Conservation (phyloP, 352 stramenopile genomes). For the Phytophthora ramorum region DNA sequence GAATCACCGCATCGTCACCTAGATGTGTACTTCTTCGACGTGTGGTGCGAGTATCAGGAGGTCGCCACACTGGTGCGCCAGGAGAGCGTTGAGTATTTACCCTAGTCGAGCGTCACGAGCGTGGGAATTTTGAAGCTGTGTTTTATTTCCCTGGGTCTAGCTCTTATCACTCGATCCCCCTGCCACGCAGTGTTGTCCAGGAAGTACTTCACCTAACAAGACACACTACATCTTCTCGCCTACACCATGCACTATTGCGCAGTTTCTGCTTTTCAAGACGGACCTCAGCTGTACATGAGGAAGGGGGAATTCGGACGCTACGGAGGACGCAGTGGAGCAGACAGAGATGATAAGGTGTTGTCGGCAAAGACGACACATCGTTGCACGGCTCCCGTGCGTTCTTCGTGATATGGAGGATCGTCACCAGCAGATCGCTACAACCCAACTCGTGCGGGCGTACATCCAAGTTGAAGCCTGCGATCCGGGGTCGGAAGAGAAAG, state of each 20-base stretch:
- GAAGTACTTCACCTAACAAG: constrained; percentile 30
- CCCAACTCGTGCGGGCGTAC: constrained; percentile 50
- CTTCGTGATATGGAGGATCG: constrained; percentile 47
- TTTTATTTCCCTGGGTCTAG: constrained; percentile 35
- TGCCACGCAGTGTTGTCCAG: constrained; percentile 18
- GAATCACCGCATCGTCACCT: constrained; percentile 21
- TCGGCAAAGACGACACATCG: constrained; percentile 30
- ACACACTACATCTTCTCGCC: constrained; percentile 15
- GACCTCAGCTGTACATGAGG: neutral
- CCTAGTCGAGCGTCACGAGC: constrained; percentile 24
- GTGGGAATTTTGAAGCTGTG: constrained; percentile 23
- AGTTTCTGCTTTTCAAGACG: constrained; percentile 19
- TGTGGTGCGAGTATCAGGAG: constrained; percentile 15
- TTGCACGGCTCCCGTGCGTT: constrained; percentile 52
- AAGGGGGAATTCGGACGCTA: neutral
- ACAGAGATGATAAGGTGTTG: constrained; percentile 10
- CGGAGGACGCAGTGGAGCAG: neutral
- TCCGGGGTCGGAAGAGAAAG: constrained; percentile 1
- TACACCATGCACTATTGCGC: constrained; percentile 19
- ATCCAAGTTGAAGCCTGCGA: constrained; percentile 62
- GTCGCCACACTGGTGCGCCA: neutral
- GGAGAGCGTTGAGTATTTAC: constrained; percentile 34
- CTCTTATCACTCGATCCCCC: constrained; percentile 1
- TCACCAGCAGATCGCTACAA: constrained; percentile 51
- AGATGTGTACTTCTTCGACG: constrained; percentile 38